Percentiles rank a stretch among this genome's conserved stretches.
phyloP scores from a whole-genome alignment of 176 grass and related monocot species.

The Avena atlantica region DNA sequence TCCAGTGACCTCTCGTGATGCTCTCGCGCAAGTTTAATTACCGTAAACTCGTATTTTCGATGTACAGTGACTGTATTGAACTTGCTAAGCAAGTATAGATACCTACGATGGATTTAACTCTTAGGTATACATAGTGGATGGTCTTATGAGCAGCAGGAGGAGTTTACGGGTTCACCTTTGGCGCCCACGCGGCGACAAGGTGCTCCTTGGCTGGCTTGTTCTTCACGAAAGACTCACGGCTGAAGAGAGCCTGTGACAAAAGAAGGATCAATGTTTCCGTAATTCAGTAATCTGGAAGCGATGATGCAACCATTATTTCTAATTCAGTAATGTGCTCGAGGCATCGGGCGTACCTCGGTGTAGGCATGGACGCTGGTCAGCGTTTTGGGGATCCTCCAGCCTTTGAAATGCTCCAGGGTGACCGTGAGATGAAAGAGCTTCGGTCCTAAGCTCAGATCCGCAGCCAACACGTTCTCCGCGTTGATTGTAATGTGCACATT shows the following conservation, averaged over 20 bases:
- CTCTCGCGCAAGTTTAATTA: too few relatives aligned
- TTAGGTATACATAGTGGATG: background rate
- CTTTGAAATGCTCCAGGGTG: slow-evolving; percentile 79
- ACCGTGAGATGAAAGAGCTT: slow-evolving; percentile 87
- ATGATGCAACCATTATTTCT: background rate
- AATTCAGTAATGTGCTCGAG: background rate
- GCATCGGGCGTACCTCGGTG: slow-evolving; percentile 50
- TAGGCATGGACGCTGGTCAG: slow-evolving; percentile 66
- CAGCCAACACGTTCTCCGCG: slow-evolving; percentile 61
- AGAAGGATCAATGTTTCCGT: background rate
- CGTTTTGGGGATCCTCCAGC: slow-evolving; percentile 83
- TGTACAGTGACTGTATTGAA: too few relatives aligned
- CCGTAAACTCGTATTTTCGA: too few relatives aligned
- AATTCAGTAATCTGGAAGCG: slow-evolving; percentile 15
- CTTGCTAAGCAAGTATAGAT: too few relatives aligned
- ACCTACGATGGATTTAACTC: too few relatives aligned
- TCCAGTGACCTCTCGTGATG: too few relatives aligned
- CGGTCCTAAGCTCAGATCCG: slow-evolving; percentile 72
- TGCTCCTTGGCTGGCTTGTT: slow-evolving; percentile 78
- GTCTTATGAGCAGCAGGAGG: slow-evolving; percentile 6
- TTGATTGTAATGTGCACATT: slow-evolving; percentile 29
- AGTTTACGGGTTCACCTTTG: slow-evolving; percentile 59
- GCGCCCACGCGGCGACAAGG: slow-evolving; percentile 74
- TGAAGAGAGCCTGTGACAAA: slow-evolving; percentile 70
- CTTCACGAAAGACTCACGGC: slow-evolving; percentile 74